These are phyloP conservation scores for Paxillus involutus DNA, from an alignment of 768 basidiomycete genomes.

Conservation along the genomic window DNA sequence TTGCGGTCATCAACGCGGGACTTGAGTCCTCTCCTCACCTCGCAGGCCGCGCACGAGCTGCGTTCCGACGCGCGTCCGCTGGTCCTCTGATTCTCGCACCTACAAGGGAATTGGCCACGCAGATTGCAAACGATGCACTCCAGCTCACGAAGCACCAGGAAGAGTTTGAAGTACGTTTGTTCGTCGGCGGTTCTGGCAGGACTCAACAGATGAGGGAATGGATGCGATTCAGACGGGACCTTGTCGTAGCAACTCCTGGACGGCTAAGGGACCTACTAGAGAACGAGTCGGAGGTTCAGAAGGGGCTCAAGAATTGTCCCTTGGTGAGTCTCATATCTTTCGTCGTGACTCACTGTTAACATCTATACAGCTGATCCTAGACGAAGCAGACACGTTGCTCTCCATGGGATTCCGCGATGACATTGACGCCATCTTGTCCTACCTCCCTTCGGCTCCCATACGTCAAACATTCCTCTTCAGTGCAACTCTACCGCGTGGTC, in stretches of 20 bases:
- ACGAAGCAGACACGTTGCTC: conserved; percentile 89
- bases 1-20: conserved; percentile 44
- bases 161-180: conserved; percentile 67
- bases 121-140: conserved; percentile 83
- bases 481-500: conserved; percentile 74
- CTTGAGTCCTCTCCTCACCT: conserved; percentile 30
- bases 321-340: conserved; percentile 45
- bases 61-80: conserved; percentile 47
- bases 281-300: conserved; percentile 53
- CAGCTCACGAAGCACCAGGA: conserved; percentile 60
- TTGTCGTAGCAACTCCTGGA: conserved; percentile 91
- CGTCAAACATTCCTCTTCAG: conserved; percentile 94
- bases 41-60: conserved; percentile 29
- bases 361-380: conserved; percentile 72
- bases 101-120: conserved; percentile 86
- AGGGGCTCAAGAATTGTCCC: conserved; percentile 53
- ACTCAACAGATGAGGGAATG: conserved; percentile 66
- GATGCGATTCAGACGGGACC: conserved; percentile 63
- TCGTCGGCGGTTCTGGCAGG: conserved; percentile 78
- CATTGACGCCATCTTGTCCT: conserved; percentile 66
- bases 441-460: conserved; percentile 57
- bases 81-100: conserved; percentile 86
- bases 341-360: conserved; percentile 3
- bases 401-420: conserved; percentile 93
- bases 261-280: conserved; percentile 73